Evolutionary conservation across 2,329 filamentous ascomycete genomes (phyloP), one percentile per base, ranked within the genome.

Genomic region (Apiospora marii): DNA sequence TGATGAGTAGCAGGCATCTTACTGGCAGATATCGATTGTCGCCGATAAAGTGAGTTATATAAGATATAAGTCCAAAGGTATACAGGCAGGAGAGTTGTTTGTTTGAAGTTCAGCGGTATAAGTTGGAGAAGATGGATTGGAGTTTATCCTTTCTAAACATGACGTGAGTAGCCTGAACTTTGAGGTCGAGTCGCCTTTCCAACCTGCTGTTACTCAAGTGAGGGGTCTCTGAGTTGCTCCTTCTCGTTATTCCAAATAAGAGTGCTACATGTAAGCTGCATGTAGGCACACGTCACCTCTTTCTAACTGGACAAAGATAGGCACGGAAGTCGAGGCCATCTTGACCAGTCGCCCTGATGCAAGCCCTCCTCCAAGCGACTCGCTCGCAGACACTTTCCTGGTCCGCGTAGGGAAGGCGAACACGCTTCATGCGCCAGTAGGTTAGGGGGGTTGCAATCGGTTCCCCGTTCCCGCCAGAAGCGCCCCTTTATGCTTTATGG

Each of bases 161-260:
- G 30, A 64, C 58, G 58, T 41, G 58, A 41, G 58, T 64, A 64
- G 58, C 58, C 58, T 19, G 34, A 64, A 64, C 58, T 64, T 2
- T 64, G 58, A 64, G 58, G 19, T 64, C 34, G 22, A 64, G 34
- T 41, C 34, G 41, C 37, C 34, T n/a, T 64, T 10, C 30, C 41
- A 64, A 64, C 19, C 19, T 41, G 58, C 22, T 13, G 34, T 64
- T 41, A 64, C 34, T 24, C 34, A 64, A 41, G 22, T 41, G 58
- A 64, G 58, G 58, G 58, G 58, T 41, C 22, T 64, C 22, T 14
- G 34, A 2, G 14, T n/a, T 19, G 19, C 58, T 13, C 58, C 34
- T 61, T 61, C 53, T 37, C 30, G 1, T 37, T 37, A n/a, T n/a
- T n/a, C n/a, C 30, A 41, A n/a, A 37, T 8, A 30, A 14, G 58